Conservation (phyloP, 805 yeast species). For the Candida maltosa region DNA sequence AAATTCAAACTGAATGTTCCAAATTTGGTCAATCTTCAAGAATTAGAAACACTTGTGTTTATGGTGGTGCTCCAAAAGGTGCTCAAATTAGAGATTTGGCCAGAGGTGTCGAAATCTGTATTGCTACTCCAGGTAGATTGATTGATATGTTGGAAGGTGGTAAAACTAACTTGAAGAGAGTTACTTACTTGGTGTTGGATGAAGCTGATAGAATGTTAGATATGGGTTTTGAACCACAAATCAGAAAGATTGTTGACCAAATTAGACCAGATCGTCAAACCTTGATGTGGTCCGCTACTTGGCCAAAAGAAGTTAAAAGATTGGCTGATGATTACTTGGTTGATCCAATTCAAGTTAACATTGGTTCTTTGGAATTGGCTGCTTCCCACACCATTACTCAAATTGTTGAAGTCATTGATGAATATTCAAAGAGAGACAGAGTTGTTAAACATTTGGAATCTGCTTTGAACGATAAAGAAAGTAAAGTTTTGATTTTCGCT, state of each 20-base stretch:
- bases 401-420: conserved; percentile 84
- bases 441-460: conserved; percentile 76
- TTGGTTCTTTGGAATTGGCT: conserved; percentile 93
- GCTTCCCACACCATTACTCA: conserved; percentile 97
- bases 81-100: conserved; percentile 94
- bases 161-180: conserved; percentile 92
- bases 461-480: conserved; percentile 66
- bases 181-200: conserved; percentile 93
- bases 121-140: conserved; percentile 99
- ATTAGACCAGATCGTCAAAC: conserved; percentile 99
- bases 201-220: conserved; percentile 99
- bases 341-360: conserved; percentile 93
- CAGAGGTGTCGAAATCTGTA: conserved; percentile 92
- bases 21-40: conserved; percentile 90
- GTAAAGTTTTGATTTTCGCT: conserved; percentile 85
- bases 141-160: conserved; percentile 95
- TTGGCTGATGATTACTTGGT: conserved; percentile 87
- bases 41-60: conserved; percentile 94
- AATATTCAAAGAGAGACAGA: conserved; percentile 92
- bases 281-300: conserved; percentile 99
- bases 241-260: conserved; percentile 95
- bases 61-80: conserved; percentile 99
- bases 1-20: conserved; percentile 92
- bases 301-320: conserved; percentile 98
- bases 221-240: conserved; percentile 99